These are phyloP conservation scores for Cucumis melo DNA, from an alignment of 306 rosid species.

Conservation along the genomic window DNA sequence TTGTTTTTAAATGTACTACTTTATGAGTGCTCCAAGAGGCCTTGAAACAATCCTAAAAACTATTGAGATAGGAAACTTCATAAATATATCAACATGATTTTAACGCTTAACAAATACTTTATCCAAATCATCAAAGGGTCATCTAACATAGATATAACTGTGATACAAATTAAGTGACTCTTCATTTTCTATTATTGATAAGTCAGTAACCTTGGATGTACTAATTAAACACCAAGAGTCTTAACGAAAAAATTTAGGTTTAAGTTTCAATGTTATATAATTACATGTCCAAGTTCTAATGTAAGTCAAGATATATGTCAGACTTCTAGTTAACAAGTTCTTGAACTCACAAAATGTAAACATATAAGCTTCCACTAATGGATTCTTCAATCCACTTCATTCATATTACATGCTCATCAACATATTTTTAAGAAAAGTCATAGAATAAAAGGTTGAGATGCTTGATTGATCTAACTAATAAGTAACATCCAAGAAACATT, in stretches of 20 bases:
- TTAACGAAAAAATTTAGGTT: background rate
- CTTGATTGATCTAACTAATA: background rate
- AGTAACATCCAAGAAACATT: background rate
- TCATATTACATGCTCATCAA: background rate
- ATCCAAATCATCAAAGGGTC: background rate
- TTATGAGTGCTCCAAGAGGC: conserved; percentile 89
- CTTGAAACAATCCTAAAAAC: conserved; percentile 94
- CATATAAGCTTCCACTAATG: background rate
- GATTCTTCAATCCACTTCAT: background rate
- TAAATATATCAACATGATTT: background rate
- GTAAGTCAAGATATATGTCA: background rate
- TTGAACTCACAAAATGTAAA: background rate
- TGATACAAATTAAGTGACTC: background rate
- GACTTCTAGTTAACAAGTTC: background rate
- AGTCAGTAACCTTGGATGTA: background rate
- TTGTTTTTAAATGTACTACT: conserved; percentile 60
- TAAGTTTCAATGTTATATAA: background rate
- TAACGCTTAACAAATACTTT: background rate
- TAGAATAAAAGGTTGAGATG: background rate
- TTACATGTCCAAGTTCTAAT: background rate
- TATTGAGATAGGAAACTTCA: conserved; percentile 24
- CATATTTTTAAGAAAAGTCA: background rate
- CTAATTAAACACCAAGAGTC: background rate
- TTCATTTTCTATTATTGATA: background rate
- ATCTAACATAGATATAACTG: background rate